Evolutionary conservation across 2,329 filamentous ascomycete species (phyloP), one percentile per base, ranked within the genome.

Genomic region (Chalaropsis thielavioides): DNA sequence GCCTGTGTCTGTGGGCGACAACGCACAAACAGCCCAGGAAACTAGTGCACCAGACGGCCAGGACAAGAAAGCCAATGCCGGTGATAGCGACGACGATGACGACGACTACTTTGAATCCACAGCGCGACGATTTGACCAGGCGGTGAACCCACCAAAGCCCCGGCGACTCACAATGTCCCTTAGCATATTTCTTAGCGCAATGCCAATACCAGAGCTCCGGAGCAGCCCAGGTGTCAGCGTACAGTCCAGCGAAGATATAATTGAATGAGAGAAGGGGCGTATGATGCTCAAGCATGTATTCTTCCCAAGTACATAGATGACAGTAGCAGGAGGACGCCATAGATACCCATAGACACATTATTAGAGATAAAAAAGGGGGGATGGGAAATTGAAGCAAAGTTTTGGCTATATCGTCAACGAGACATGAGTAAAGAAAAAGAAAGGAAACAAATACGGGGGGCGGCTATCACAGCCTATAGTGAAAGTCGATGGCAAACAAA

Each of bases 131-230:
- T 81, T 85, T 68, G 79, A 82, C 71, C 76, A 78, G 68, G 81
- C 81, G 4, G 74, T 81, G 22, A 72, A 79, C 69, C 78, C 79
- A 35, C 76, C 71, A 49, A 73, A 75, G n/a, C 75, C 77, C 24
- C 72, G 77, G 67, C 76, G 77, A 67, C 76, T 73, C 24, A 73
- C 79, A 63, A 81, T 81, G 17, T 78, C 83, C 49, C 75, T 89
- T 77, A 82, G 80, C 67, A 75, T 87, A 24, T 84, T 86, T 68
- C 72, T 89, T 17, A 83, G 83, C 0, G 72, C 75, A 31, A 73
- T 73, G 15, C 74, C 81, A 13, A 73, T 89, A 41, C 78, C 80
- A 19, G 81, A 83, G 68, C 72, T 89, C 60, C 81, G 77, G 68
- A 75, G 71, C 38, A 77, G 75, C 51, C 75, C 74, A 27, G 80